Conservation (phyloP, 345 rosid genomes). For the Eucalyptus albens region DNA sequence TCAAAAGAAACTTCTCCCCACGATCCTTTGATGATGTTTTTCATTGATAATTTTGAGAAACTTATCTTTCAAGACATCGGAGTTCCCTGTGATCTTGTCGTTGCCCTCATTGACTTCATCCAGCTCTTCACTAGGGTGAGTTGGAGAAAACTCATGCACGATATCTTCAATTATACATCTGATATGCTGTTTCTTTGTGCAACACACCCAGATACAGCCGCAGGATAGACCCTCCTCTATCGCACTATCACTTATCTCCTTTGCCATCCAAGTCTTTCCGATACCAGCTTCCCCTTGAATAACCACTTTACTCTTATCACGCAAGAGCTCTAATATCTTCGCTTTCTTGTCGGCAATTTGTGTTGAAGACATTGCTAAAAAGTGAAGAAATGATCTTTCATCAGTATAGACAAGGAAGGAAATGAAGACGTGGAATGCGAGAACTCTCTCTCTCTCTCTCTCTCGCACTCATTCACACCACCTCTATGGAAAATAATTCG, state of each 20-base stretch:
- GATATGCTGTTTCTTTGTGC: background rate
- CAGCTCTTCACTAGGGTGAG: constrained; percentile 8
- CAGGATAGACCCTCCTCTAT: background rate
- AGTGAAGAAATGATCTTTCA: background rate
- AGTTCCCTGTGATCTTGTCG: background rate
- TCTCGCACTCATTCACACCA: background rate
- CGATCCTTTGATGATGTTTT: background rate
- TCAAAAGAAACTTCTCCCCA: constrained; percentile 1
- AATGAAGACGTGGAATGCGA: background rate
- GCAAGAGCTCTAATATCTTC: background rate
- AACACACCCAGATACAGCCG: constrained; percentile 18
- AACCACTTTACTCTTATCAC: background rate
- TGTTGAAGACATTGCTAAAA: background rate
- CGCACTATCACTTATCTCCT: background rate
- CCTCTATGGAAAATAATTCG: background rate
- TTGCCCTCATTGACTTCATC: background rate
- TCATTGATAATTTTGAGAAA: constrained; percentile 3
- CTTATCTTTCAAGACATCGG: background rate
- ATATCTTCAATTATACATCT: constrained; percentile 14
- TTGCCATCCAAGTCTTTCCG: constrained; percentile 45
- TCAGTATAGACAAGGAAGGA: background rate
- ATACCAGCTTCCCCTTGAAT: constrained; percentile 22
- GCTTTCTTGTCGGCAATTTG: background rate
- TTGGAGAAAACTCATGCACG: constrained; percentile 18
- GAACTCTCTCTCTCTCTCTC: background rate